Conservation (phyloP, 805 yeast species). For the Ogataea pignaliae region DNA sequence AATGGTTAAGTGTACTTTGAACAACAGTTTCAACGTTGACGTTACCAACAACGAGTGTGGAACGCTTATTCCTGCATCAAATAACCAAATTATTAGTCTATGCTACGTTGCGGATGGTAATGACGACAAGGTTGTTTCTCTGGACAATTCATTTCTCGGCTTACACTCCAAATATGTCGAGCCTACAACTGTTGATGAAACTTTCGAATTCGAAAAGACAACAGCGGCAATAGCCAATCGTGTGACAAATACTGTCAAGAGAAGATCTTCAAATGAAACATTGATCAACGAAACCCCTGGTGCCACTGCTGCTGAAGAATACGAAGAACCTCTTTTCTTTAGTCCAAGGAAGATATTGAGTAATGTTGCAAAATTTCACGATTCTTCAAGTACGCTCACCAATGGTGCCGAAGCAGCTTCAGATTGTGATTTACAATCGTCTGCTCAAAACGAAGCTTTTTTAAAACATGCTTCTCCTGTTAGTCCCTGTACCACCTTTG, state of each 20-base stretch:
- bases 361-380: no score
- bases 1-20: constrained; percentile 36
- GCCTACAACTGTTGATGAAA: neutral
- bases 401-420: no score
- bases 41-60: constrained; percentile 40
- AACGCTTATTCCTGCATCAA: constrained; percentile 57
- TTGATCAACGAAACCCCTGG: constrained; percentile 6
- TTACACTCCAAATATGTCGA: constrained; percentile 33
- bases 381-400: no score
- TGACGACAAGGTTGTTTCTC: constrained; percentile 37
- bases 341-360: no score
- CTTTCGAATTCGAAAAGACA: neutral
- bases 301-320: neutral
- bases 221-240: neutral
- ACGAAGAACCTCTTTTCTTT: neutral
- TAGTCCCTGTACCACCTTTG: no score
- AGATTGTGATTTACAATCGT: no score
- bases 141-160: constrained; percentile 54
- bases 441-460: no score
- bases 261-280: constrained; percentile 10
- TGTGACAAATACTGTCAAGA: neutral
- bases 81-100: constrained; percentile 43
- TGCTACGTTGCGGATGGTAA: constrained; percentile 29
- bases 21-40: constrained; percentile 37
- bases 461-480: no score